Evolutionary conservation across 306 rosid species (phyloP), one percentile per base, ranked within the genome.

Genomic region (Inga oerstediana): DNA sequence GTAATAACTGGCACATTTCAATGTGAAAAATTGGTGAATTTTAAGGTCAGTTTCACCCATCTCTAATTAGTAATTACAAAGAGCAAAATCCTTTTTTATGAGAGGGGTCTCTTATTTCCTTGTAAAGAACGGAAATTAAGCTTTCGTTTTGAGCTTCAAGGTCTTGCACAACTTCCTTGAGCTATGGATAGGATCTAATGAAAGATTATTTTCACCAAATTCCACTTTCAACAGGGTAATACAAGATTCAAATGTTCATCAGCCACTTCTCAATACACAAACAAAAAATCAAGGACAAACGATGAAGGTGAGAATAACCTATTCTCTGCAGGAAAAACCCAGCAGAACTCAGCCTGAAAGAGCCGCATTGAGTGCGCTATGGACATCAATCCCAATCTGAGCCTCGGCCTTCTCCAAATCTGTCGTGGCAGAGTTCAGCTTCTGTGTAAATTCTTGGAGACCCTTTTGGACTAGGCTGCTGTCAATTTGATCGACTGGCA

Each of bases 381-480:
- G 98, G 75, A 97, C 90, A 22, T 94, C 99, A 37, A 97, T 92
- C 69, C 98, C 99, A 56, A 97, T 97, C 86, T 97, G 99, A 80
- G 99, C 98, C 84, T 97, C 99, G 10, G 99, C 99, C 85, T 94
- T 97, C 95, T 97, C 99, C 90, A 91, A 85, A 79, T 97, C 98
- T 11, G 97, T 97, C 1, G 97, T 51, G 73, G 99, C 99, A 0
- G 99, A 87, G 92, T 54, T 91, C 79, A 97, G 89, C 92, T 97
- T 94, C 91, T 97, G 99, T 73, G 88, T 94, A 91, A 92, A 97
- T 22, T 97, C 99, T 34, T 94, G 91, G 75, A 97, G 97, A 78
- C 98, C 99, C 88, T 94, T 97, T 82, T 97, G 99, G 79, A 97
- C 99, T 24, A 84, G 87, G 89, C 34, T 75, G 6, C 93, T 79